Base-by-base conservation (phyloP, 1,284 basidiomycete genomes). In the Papiliotrema laurentii region DNA sequence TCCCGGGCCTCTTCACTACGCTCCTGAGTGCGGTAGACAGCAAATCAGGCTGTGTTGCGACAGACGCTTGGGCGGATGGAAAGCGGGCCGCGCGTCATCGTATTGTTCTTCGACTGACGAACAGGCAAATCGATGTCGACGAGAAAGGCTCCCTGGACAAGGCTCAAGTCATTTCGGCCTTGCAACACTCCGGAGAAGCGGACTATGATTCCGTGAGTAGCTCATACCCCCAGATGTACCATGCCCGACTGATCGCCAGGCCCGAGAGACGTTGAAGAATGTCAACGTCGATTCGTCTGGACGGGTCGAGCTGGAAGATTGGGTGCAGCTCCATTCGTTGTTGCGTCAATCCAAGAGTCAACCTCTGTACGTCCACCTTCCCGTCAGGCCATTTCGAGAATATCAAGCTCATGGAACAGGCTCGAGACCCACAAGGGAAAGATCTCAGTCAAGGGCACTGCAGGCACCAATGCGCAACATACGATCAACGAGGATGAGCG, bases 401-500 rank as follows among this genome's bases (percentile, higher is more conserved):
- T 9, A 21, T 9, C 16, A 41, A 77, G 19, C 72, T 77, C 7
- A 36, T 10, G 34, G 21, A 71, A 80, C 16, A 80, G 83, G 1
- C 76, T 89, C 30, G 81, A 83, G 25, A 83, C 83, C 7, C 85
- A 83, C 54, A 80, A 80, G 55, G 93, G 93, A 35, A 94, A 93
- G 67, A 90, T 97, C 50, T 89, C 89, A 2, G 89, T 98, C 37
- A 85, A 91, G 66, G 96, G 94, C 39, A 89, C 90, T 2, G 73
- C 69, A 1, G 97, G 92, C 63, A 89, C 89, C 44, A 97, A 93
- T 72, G 88, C 91, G 51, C 91, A 89, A 74, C 94, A 99, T 77
- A 96, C 94, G 36, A 89, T 99, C 76, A 97, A 97, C 76, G 91
- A 97, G 72, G 94, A 98, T 72, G 94, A 98, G 72, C 81, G 90